These are phyloP conservation scores for Zoysia matrella DNA, from an alignment of 202 grass and related monocot species.

Conservation along the genomic window DNA sequence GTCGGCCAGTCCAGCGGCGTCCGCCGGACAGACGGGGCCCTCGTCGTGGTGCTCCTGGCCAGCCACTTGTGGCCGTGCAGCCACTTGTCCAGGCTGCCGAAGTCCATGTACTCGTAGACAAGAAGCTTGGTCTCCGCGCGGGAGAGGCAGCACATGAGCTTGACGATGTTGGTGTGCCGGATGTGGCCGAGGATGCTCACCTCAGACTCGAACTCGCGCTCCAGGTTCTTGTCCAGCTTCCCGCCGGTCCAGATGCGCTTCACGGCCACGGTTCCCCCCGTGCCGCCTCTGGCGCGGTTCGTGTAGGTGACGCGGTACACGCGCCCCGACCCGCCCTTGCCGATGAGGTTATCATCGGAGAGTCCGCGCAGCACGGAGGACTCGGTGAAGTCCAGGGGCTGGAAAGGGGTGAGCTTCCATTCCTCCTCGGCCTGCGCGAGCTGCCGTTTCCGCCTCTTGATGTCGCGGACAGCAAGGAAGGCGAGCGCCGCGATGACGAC, in stretches of 20 bases:
- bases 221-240: conserved; percentile 50
- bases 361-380: conserved; percentile 57
- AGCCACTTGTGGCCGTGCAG: conserved; percentile 55
- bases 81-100: conserved; percentile 76
- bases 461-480: conserved; percentile 45
- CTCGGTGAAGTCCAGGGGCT: conserved; percentile 71
- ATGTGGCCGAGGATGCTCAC: conserved; percentile 71
- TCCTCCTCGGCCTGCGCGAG: conserved; percentile 22
- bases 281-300: conserved; percentile 16
- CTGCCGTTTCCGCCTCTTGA: conserved; percentile 41
- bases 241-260: conserved; percentile 73
- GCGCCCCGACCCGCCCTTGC: conserved; percentile 69
- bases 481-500: conserved; percentile 49
- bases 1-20: conserved; percentile 64
- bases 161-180: conserved; percentile 77
- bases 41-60: background rate
- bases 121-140: conserved; percentile 72
- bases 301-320: conserved; percentile 70
- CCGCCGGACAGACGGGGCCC: conserved; percentile 18
- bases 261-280: conserved; percentile 63
- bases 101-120: conserved; percentile 88
- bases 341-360: conserved; percentile 75
- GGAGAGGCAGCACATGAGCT: conserved; percentile 77
- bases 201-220: conserved; percentile 77
- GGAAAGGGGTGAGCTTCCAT: conserved; percentile 88